phyloP scores from a whole-genome alignment of 192 early-diverging fungal species.

The Rhizophlyctis rosea region DNA sequence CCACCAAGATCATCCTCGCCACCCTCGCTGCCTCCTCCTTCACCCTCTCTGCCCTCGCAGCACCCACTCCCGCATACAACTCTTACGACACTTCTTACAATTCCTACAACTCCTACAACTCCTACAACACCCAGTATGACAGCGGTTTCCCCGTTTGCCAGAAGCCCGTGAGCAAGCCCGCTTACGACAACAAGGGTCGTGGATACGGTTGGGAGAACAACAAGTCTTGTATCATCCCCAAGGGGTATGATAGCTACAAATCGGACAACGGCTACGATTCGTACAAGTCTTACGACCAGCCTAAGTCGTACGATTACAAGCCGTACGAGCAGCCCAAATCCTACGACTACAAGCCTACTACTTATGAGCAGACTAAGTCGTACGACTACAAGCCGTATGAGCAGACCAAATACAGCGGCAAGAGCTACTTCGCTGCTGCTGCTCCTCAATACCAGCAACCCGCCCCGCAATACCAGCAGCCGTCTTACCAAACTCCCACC shows the following conservation, averaged over 20 bases:
- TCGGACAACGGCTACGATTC: background rate
- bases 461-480: background rate
- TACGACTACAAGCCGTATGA: constrained; percentile 3
- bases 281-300: constrained; percentile 10
- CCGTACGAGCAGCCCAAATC: background rate
- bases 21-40: background rate
- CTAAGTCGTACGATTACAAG: constrained; percentile 3
- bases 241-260: background rate
- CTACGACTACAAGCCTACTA: constrained; percentile 2
- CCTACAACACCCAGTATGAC: background rate
- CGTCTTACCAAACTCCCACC: constrained; percentile 4
- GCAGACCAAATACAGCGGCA: constrained; percentile 7
- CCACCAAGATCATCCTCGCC: background rate
- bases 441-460: background rate
- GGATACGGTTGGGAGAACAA: constrained; percentile 14
- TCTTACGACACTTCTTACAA: background rate
- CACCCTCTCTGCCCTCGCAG: background rate
- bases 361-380: no score
- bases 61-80: background rate
- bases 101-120: background rate
- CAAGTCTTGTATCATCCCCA: constrained; percentile 8
- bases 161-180: background rate
- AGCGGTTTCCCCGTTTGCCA: constrained; percentile 1
- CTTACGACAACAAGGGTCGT: constrained; percentile 14
- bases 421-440: constrained; percentile 1